Base-by-base conservation (phyloP, 2,329 filamentous ascomycete genomes). In the Cladosporium sp. region DNA sequence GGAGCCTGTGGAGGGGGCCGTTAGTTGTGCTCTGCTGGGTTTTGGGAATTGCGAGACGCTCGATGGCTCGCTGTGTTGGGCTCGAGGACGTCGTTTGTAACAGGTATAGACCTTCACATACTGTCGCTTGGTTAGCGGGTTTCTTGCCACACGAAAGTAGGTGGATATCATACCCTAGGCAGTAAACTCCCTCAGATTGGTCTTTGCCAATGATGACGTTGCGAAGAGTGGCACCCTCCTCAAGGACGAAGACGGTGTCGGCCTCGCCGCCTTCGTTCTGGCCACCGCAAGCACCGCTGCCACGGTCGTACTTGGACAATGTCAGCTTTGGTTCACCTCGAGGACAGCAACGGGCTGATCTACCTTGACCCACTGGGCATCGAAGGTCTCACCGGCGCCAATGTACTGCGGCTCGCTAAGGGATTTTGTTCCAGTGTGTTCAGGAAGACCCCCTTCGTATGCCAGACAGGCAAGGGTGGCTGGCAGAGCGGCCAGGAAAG, bases 171-270 rank as follows among this genome's bases (percentile, higher is more conserved):
- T 12, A 69, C 34, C 78, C 79, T 57, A 75, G 70, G 70, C 80
- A 82, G 71, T 83, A 79, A 20, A 82, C 75, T 52, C 76, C 80
- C 70, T 81, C 80, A 45, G 76, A 74, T 60, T 81, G 74, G 62
- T 78, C 75, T n/a, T 73, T 74, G 45, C 81, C 80, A 55, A 82
- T 82, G 67, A 83, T 81, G 65, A 79, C 79, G 65, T 82, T 82
- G 62, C 75, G 76, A 19, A 83, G 70, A 36, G 76, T 81, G 36
- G 76, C 82, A 25, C 81, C 81, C 49, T 77, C 73, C 66, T 79
- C 73, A 59, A 84, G 73, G 62, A 80, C 73, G 75, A 84, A 84
- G 69, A 83, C 80, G 40, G 81, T 78, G 55, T 78, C 70, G 1
- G 67, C 65, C 57, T 78, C 72, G 22, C 76, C 79, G 20, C 76